These are phyloP conservation scores for Ambrosia artemisiifolia DNA, from an alignment of 129 eudicot genomes.

Conservation along the genomic window DNA sequence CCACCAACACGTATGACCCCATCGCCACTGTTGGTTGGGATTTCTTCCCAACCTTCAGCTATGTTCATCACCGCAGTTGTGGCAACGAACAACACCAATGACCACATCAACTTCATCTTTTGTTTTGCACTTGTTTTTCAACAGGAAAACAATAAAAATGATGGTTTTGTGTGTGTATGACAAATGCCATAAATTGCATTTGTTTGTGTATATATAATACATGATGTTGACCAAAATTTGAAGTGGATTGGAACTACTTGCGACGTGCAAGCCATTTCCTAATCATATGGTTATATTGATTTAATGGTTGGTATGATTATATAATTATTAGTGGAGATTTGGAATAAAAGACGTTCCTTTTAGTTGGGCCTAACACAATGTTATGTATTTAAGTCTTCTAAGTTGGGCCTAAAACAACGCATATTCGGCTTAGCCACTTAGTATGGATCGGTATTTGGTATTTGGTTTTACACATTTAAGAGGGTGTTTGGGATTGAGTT, in stretches of 20 bases:
- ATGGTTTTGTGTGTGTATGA: not conserved
- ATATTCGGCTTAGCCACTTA: too few species aligned
- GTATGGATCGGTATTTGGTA: too few species aligned
- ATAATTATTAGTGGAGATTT: not conserved
- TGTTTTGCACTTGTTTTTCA: not conserved
- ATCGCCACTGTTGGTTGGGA: not conserved
- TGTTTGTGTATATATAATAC: slow-evolving; percentile 13
- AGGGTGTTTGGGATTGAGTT: too few species aligned
- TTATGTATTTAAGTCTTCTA: not conserved
- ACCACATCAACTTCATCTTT: slow-evolving; percentile 32
- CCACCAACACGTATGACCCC: slow-evolving; percentile 59
- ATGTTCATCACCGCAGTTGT: slow-evolving; percentile 15
- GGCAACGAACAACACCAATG: slow-evolving; percentile 40
- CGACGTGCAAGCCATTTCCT: slow-evolving; percentile 56
- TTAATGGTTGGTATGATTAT: not conserved
- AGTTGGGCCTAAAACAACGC: too few species aligned
- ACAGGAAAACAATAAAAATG: not conserved
- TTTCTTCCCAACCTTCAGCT: slow-evolving; percentile 32
- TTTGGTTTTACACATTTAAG: too few species aligned
- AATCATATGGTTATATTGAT: slow-evolving; percentile 3
- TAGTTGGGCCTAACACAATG: not conserved
- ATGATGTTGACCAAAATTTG: slow-evolving; percentile 6
- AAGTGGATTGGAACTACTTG: slow-evolving; percentile 56
- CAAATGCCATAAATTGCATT: slow-evolving; percentile 9
- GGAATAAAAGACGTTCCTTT: not conserved